A percentile compares a stretch with the other conserved stretches of the same genome.
Evolutionary conservation across 768 basidiomycete genomes (phyloP).

Genomic region (Tylopilus intermedius): DNA sequence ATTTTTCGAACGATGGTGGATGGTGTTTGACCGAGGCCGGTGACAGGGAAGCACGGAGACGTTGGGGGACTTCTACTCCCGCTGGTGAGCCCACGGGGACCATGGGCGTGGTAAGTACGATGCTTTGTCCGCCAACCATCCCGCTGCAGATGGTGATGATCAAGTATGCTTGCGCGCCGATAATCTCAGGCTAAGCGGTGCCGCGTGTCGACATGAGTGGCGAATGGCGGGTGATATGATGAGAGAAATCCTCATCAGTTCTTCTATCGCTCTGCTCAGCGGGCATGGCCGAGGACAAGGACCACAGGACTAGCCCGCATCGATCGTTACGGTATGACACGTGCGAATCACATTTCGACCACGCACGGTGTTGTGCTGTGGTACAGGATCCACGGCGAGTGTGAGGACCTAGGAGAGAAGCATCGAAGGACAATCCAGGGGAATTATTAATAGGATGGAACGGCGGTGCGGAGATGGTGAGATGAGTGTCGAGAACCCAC

Average conservation of each 20-base stretch:
- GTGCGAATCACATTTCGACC: slow-evolving; percentile 18
- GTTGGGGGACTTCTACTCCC: background rate
- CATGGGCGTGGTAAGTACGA: slow-evolving; percentile 1
- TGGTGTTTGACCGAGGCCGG: slow-evolving; percentile 5
- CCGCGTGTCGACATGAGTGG: slow-evolving; percentile 3
- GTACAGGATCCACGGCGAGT: slow-evolving; percentile 24
- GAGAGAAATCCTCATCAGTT: slow-evolving; percentile 21
- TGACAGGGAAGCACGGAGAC: slow-evolving; percentile 10
- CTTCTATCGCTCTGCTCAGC: slow-evolving; percentile 8
- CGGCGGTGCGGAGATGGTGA: slow-evolving; percentile 25
- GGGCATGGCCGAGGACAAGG: slow-evolving; percentile 8
- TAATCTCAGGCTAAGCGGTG: slow-evolving; percentile 2
- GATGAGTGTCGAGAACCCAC: slow-evolving; percentile 16
- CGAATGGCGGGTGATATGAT: slow-evolving; percentile 5
- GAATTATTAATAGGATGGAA: slow-evolving; percentile 11
- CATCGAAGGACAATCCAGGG: slow-evolving; percentile 19
- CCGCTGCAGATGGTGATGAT: background rate
- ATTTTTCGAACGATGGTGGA: background rate
- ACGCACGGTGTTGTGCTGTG: slow-evolving; percentile 19
- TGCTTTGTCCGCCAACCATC: background rate
- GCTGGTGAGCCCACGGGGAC: slow-evolving; percentile 10
- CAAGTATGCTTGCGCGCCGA: background rate
- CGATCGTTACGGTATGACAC: slow-evolving; percentile 3
- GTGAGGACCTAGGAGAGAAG: slow-evolving; percentile 25
- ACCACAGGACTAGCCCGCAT: slow-evolving; percentile 1